A percentile compares a stretch with the other conserved stretches of the same genome.
Evolutionary conservation across 106 monocot genomes (phyloP).

Genomic region (Acorus gramineus): DNA sequence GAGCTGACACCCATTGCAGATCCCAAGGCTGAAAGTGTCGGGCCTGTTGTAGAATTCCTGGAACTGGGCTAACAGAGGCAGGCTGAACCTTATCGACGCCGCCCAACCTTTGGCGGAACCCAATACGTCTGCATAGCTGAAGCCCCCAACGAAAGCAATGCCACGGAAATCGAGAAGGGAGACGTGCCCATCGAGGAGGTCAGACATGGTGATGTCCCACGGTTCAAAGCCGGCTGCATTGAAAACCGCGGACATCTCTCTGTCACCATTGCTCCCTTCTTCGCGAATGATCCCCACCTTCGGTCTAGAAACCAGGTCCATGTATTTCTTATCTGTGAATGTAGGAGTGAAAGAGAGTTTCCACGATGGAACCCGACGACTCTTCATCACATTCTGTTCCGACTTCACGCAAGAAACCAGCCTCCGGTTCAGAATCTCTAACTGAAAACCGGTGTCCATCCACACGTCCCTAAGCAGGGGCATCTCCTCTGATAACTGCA

Average conservation of each 20-base stretch:
- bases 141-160: slow-evolving; percentile 92
- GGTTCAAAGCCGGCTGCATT: slow-evolving; percentile 90
- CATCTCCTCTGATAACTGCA: slow-evolving; percentile 56
- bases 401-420: slow-evolving; percentile 69
- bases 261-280: slow-evolving; percentile 95
- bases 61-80: slow-evolving; percentile 49
- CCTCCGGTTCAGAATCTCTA: slow-evolving; percentile 61
- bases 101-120: slow-evolving; percentile 98
- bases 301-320: slow-evolving; percentile 38
- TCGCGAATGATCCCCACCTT: slow-evolving; percentile 92
- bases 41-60: slow-evolving; percentile 59
- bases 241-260: slow-evolving; percentile 93
- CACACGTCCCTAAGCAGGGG: slow-evolving; percentile 71
- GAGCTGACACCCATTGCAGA: slow-evolving; percentile 95
- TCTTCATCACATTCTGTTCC: slow-evolving; percentile 73
- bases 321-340: slow-evolving; percentile 42
- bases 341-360: slow-evolving; percentile 54
- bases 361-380: slow-evolving; percentile 57
- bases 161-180: slow-evolving; percentile 63
- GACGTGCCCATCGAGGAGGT: slow-evolving; percentile 43
- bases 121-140: slow-evolving; percentile 92
- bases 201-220: slow-evolving; percentile 92
- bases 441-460: slow-evolving; percentile 90
- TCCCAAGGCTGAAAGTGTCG: slow-evolving; percentile 92
- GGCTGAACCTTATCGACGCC: slow-evolving; percentile 79